phyloP scores from a whole-genome alignment of 768 basidiomycete species.

The Exidia glandulosa region DNA sequence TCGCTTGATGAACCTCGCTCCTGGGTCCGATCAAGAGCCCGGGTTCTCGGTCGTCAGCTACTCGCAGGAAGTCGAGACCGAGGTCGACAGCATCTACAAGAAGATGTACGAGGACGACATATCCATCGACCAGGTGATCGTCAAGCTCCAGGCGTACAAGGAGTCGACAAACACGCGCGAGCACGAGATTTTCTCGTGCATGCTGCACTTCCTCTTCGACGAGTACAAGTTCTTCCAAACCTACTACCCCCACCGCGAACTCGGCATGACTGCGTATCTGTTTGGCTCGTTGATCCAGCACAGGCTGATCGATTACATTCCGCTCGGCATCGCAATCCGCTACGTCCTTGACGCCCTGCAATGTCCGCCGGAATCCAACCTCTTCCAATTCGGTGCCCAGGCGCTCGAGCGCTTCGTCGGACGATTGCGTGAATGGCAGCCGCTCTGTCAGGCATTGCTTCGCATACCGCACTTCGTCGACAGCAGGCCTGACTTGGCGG shows the following conservation, averaged over 20 bases:
- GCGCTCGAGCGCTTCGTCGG: slow-evolving; percentile 82
- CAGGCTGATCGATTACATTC: slow-evolving; percentile 85
- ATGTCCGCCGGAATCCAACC: slow-evolving; percentile 81
- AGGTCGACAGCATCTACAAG: slow-evolving; percentile 93
- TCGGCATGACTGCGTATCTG: slow-evolving; percentile 90
- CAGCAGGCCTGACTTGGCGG: slow-evolving; percentile 68
- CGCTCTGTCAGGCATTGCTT: slow-evolving; percentile 79
- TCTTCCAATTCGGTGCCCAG: slow-evolving; percentile 92
- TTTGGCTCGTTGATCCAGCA: slow-evolving; percentile 95
- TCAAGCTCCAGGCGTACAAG: slow-evolving; percentile 77
- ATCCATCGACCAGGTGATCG: slow-evolving; percentile 87
- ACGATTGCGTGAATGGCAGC: slow-evolving; percentile 84
- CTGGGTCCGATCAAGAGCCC: slow-evolving; percentile 78
- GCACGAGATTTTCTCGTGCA: slow-evolving; percentile 97
- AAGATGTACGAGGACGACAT: slow-evolving; percentile 97
- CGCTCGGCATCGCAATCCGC: slow-evolving; percentile 91
- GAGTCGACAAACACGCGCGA: slow-evolving; percentile 72
- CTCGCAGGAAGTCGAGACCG: slow-evolving; percentile 76
- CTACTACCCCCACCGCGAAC: slow-evolving; percentile 86
- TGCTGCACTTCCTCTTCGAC: slow-evolving; percentile 98
- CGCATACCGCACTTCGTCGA: slow-evolving; percentile 81
- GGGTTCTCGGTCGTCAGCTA: slow-evolving; percentile 86
- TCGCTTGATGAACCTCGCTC: slow-evolving; percentile 86
- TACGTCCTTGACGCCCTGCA: slow-evolving; percentile 92
- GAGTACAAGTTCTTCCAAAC: slow-evolving; percentile 99